phyloP scores from a whole-genome alignment of 164 flowering plant genomes.

The Paratinospora sagittata region DNA sequence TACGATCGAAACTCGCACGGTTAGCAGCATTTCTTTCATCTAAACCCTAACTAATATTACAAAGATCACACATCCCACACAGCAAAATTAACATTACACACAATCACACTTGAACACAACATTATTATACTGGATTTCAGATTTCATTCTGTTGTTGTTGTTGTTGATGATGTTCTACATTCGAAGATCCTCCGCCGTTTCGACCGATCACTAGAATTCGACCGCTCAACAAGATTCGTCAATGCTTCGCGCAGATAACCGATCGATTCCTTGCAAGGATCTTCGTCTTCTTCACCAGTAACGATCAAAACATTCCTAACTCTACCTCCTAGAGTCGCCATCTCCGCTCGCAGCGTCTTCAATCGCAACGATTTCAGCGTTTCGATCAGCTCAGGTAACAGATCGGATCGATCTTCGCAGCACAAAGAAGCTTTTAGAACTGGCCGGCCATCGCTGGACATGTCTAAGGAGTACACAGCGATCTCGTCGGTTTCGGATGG shows the following conservation, averaged over 20 bases:
- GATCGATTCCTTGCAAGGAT: constrained; percentile 31
- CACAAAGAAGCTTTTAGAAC: constrained; percentile 65
- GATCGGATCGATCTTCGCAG: constrained; percentile 78
- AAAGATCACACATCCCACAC: background rate
- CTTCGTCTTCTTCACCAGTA: constrained; percentile 41
- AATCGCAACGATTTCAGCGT: constrained; percentile 50
- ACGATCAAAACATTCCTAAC: constrained; percentile 54
- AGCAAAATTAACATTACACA: background rate
- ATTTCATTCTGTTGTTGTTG: background rate
- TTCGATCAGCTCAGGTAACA: constrained; percentile 58
- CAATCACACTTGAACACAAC: background rate
- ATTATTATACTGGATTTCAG: background rate
- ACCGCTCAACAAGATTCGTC: constrained; percentile 43
- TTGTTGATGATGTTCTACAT: constrained; percentile 15
- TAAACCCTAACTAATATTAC: too few relatives aligned
- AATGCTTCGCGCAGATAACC: constrained; percentile 51
- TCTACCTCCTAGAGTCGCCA: constrained; percentile 71
- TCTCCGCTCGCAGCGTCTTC: constrained; percentile 58
- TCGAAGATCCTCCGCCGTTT: constrained; percentile 46
- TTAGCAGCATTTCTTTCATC: too few relatives aligned
- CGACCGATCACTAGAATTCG: constrained; percentile 32
- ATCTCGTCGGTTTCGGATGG: constrained; percentile 39
- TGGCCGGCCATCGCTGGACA: constrained; percentile 30
- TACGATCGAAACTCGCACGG: too few relatives aligned
- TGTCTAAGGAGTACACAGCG: constrained; percentile 35